Evolutionary conservation across 2,329 filamentous ascomycete genomes (phyloP).

Genomic region (Aspergillus transmontanensis): DNA sequence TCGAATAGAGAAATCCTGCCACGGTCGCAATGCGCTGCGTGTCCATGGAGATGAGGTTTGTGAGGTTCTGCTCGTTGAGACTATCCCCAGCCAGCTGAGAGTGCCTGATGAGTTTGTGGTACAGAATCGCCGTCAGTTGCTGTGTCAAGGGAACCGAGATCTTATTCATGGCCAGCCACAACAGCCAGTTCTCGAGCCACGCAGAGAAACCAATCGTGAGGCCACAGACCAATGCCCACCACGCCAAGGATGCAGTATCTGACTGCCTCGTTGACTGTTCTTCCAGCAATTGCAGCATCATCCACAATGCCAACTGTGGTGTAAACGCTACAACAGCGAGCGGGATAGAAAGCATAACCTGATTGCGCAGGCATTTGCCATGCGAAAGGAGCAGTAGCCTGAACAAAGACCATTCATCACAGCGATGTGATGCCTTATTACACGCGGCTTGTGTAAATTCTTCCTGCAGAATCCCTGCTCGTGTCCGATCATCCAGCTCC

Average conservation of each 20-base stretch:
- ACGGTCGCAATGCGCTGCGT: slow-evolving; percentile 70
- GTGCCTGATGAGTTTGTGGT: not conserved
- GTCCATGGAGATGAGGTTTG: slow-evolving; percentile 80
- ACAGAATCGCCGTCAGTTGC: not conserved
- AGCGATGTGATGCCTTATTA: not conserved
- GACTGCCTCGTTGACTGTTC: not conserved
- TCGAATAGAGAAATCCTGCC: slow-evolving; percentile 65
- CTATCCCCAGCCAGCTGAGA: not conserved
- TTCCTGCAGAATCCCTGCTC: not conserved
- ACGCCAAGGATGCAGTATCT: not conserved
- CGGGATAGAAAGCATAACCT: not conserved
- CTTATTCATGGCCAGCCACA: slow-evolving; percentile 7
- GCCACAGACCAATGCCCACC: slow-evolving; percentile 2
- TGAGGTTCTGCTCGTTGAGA: slow-evolving; percentile 2
- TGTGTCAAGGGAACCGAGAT: slow-evolving; percentile 3
- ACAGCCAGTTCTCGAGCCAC: slow-evolving; percentile 10
- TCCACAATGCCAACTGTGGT: slow-evolving; percentile 3
- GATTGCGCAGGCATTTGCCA: not conserved
- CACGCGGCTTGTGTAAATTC: not conserved
- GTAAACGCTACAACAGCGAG: not conserved
- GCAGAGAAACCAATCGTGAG: slow-evolving; percentile 1
- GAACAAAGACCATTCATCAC: not conserved
- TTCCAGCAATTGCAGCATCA: not conserved
- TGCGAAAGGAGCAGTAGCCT: not conserved
- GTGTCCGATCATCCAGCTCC: not conserved